Evolutionary conservation across 768 basidiomycete genomes (phyloP), one percentile per base, ranked within the genome.

Genomic region (Pulveroboletus sp.): DNA sequence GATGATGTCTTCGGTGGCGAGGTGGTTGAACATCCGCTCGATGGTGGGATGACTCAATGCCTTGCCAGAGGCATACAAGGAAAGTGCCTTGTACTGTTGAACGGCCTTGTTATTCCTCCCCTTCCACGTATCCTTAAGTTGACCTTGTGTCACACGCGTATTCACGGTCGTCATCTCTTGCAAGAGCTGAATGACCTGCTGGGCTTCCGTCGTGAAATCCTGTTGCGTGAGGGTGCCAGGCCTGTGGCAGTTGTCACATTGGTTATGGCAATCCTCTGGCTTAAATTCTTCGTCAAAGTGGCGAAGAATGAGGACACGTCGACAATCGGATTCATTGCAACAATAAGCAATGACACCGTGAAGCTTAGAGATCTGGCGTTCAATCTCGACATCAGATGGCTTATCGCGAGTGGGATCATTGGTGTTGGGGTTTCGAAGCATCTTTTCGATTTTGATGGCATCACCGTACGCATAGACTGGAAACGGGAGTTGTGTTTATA

Each of bases 251-350:
- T 90, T 94, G 65, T 98, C 90, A 66, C 97, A 99, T 5, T 77
- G 75, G 34, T 74, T 71, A 32, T 77, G 66, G 61, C 97, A 99
- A 14, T 80, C 56, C 21, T 63, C 69, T 27, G 76, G 70, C 51
- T 85, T 77, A 67, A 97, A 97, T 9, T 72, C 71, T 64, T 99
- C 90, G 52, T 81, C 83, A 58, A 97, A 98, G 66, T 90, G 90
- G n/a, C 78, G 76, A 16, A 99, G 79, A n/a, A 97, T 73, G 57
- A 91, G 89, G 6, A 80, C 75, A 3, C 97, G 85, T 13, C 97
- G 84, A 60, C 97, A 99, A 56, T 89, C 87, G 23, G 84, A 80
- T 42, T 81, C 76, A 66, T 97, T 92, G 49, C 69, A 63, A 66
- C 90, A 94, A 68, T 85, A 99, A 49, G 80, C 72, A n/a, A 84